Base-by-base conservation (phyloP, 2,329 filamentous ascomycete genomes). In the Arthrobotrys sphaeroides region DNA sequence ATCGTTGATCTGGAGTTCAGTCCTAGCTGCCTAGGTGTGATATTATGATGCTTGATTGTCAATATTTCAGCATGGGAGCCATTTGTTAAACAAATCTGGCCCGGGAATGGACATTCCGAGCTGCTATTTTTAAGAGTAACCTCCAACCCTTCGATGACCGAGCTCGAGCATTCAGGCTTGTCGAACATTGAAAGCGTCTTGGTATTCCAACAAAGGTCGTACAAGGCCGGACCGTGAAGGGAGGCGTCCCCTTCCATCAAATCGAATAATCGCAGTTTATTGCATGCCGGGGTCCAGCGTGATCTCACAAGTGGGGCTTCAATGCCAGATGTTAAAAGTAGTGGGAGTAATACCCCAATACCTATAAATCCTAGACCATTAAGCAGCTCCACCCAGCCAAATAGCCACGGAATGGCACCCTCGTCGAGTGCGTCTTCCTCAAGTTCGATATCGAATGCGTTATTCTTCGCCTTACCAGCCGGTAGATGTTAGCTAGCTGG, bases 21-120 rank as follows among this genome's bases (percentile, higher is more conserved):
- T 24, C 55, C 55, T 16, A 60, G 55, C 36, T 60, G 55, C 16
- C 55, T 33, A 5, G 28, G 36, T 16, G 55, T 60, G 20, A 60
- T 43, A 31, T 43, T 43, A 20, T 60, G 20, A 22, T 43, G 55
- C 16, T 33, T 60, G 16, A 60, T 60, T 5, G 16, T 31, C 22
- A 60, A n/a, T 10, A 43, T 12, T n/a, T 43, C 18, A 18, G 55
- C 18, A n/a, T 3, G 24, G 2, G 20, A 9, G 16, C 28, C 55
- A 31, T 51, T 7, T 6, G 53, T 16, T 28, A 43, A 60, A 20
- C 55, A 60, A n/a, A 43, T 60, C 24, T 43, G n/a, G 9, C 7
- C 9, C 5, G 55, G 38, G 18, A 60, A 43, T 2, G 55, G 55
- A 38, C 55, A 60, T 1, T 60, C 26, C 12, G 33, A 5, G 20